Conservation (phyloP, 805 yeast genomes). For the Kodamaea kaohsiungensis region DNA sequence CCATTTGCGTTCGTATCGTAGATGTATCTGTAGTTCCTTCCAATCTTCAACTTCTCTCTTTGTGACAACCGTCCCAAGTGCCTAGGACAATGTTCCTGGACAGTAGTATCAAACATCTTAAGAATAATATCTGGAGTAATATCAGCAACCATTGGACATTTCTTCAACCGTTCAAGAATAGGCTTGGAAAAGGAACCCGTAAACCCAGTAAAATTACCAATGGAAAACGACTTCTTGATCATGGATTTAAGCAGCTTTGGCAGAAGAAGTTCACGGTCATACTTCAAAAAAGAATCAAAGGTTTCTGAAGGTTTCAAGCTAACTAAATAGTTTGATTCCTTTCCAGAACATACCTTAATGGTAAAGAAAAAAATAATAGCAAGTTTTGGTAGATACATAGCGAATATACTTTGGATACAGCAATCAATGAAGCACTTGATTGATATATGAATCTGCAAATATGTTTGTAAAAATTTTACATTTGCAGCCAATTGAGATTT, state of each 20-base stretch:
- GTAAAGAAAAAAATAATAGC: neutral
- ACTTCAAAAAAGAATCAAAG: conserved; percentile 47
- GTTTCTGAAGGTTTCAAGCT: conserved; percentile 53
- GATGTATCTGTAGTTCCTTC: conserved; percentile 38
- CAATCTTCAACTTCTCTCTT: conserved; percentile 25
- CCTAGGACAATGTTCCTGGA: conserved; percentile 53
- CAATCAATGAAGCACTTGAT: neutral
- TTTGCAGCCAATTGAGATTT: neutral
- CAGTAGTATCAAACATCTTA: conserved; percentile 51
- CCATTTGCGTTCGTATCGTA: conserved; percentile 54
- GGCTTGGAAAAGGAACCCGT: conserved; percentile 59
- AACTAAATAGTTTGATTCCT: conserved; percentile 40
- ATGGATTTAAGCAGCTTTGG: conserved; percentile 42
- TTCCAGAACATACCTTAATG: neutral
- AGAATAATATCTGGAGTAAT: conserved; percentile 67
- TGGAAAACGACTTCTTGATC: conserved; percentile 55
- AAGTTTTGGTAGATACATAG: conserved; percentile 2
- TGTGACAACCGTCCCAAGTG: conserved; percentile 69
- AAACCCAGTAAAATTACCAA: conserved; percentile 73
- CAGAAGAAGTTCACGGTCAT: conserved; percentile 27
- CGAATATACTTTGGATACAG: too few species aligned
- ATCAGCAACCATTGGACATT: conserved; percentile 65
- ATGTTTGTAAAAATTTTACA: neutral
- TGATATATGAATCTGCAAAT: too few species aligned
- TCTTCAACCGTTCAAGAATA: conserved; percentile 46